These are phyloP conservation scores for Scheffersomyces lignicola DNA, from an alignment of 1,139 yeast genomes.

Conservation along the genomic window DNA sequence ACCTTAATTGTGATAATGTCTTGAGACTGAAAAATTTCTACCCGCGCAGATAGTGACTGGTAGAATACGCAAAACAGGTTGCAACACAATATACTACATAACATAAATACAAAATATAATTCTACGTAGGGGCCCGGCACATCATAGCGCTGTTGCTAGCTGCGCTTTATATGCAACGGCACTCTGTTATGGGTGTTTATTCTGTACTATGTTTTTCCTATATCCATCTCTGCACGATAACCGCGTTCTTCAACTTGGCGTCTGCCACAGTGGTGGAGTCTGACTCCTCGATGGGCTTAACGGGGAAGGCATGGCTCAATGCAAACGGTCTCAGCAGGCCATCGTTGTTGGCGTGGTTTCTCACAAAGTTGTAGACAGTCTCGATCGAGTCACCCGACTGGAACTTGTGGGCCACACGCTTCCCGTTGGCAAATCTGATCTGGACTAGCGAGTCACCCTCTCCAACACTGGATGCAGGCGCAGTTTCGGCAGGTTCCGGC, in stretches of 20 bases:
- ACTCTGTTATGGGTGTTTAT: background rate
- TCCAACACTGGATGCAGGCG: constrained; percentile 23
- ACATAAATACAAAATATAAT: too few relatives aligned
- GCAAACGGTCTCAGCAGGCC: constrained; percentile 52
- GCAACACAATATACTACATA: too few relatives aligned
- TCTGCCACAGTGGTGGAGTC: constrained; percentile 56
- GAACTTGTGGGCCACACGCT: constrained; percentile 64
- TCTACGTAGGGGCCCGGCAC: too few relatives aligned
- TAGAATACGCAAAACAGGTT: too few relatives aligned
- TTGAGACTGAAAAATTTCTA: constrained; percentile 3
- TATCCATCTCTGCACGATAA: constrained; percentile 85
- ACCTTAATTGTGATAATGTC: too few relatives aligned
- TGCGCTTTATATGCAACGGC: too few relatives aligned
- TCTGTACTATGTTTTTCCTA: constrained; percentile 6
- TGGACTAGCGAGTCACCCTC: constrained; percentile 78
- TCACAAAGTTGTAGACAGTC: constrained; percentile 68
- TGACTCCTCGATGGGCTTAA: constrained; percentile 64
- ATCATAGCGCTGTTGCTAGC: too few relatives aligned
- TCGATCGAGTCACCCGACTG: constrained; percentile 66
- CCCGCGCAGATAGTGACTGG: too few relatives aligned
- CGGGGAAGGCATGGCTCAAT: constrained; percentile 83
- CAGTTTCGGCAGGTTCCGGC: constrained; percentile 5
- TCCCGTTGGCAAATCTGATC: constrained; percentile 83
- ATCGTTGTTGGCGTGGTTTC: constrained; percentile 40
- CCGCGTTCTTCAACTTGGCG: constrained; percentile 80